These are phyloP conservation scores for Oryza meyeriana DNA, from an alignment of 176 grass and related monocot genomes.

Conservation along the genomic window DNA sequence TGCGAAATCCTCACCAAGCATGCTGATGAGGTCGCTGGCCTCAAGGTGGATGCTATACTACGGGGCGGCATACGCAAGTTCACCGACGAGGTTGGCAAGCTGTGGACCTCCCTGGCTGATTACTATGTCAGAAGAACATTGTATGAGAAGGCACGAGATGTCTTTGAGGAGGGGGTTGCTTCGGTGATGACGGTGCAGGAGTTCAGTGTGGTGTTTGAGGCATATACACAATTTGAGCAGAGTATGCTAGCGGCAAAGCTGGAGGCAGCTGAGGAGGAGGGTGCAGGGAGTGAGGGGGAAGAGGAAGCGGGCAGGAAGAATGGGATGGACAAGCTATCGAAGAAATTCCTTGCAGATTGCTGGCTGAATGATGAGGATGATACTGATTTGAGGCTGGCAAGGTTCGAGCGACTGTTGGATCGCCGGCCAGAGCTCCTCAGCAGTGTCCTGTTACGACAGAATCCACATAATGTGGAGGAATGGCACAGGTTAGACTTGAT, in stretches of 20 bases:
- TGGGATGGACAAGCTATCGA: slow-evolving; percentile 45
- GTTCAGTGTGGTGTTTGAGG: slow-evolving; percentile 86
- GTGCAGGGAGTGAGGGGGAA: slow-evolving; percentile 28
- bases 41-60: slow-evolving; percentile 80
- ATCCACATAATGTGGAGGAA: slow-evolving; percentile 86
- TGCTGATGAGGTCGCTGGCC: slow-evolving; percentile 63
- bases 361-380: slow-evolving; percentile 85
- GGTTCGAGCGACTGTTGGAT: slow-evolving; percentile 70
- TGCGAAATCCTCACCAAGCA: slow-evolving; percentile 80
- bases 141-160: slow-evolving; percentile 67
- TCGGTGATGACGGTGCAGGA: slow-evolving; percentile 73
- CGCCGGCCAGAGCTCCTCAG: slow-evolving; percentile 77
- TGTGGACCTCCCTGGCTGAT: slow-evolving; percentile 76
- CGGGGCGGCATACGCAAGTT: slow-evolving; percentile 69
- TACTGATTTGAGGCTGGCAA: slow-evolving; percentile 68
- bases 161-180: slow-evolving; percentile 75
- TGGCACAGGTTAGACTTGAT: slow-evolving; percentile 68
- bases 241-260: slow-evolving; percentile 70
- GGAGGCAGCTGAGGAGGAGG: slow-evolving; percentile 67
- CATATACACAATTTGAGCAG: slow-evolving; percentile 81
- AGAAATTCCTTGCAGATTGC: slow-evolving; percentile 60
- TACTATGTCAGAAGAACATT: slow-evolving; percentile 74
- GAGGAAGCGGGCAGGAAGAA: slow-evolving; percentile 41
- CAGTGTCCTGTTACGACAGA: slow-evolving; percentile 76
- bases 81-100: slow-evolving; percentile 72